Evolutionary conservation across 1,284 basidiomycete genomes (phyloP).

Genomic region (Melampsora americana): DNA sequence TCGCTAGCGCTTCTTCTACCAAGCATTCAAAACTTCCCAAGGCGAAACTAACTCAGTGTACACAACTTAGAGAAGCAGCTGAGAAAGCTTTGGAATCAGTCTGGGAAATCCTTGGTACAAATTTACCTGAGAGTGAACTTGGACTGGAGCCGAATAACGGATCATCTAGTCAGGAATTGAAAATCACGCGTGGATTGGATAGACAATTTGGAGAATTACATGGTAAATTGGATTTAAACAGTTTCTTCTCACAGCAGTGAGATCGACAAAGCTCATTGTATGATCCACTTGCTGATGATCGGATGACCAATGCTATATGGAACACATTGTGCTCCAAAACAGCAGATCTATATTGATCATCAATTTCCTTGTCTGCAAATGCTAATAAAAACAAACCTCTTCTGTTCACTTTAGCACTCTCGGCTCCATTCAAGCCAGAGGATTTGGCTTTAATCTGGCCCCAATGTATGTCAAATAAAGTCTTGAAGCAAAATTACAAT

Average conservation of each 20-base stretch:
- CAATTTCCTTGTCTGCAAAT: neutral
- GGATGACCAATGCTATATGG: neutral
- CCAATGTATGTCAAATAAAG: constrained; percentile 25
- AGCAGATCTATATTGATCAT: neutral
- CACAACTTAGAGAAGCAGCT: constrained; percentile 18
- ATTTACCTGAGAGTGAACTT: neutral
- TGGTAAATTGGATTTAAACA: constrained; percentile 20
- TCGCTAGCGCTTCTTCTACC: neutral
- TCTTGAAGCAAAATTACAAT: constrained; percentile 12
- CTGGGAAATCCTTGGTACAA: constrained; percentile 18
- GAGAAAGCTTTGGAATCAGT: constrained; percentile 19
- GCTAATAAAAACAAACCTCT: neutral
- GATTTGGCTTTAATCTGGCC: constrained; percentile 37
- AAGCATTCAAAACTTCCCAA: constrained; percentile 14
- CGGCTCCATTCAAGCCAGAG: constrained; percentile 27
- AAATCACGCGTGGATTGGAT: constrained; percentile 24
- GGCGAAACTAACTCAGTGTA: constrained; percentile 30
- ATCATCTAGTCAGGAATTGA: constrained; percentile 16
- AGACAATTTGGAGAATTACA: constrained; percentile 38
- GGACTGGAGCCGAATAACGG: no score
- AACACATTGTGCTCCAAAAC: no score
- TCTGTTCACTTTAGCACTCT: neutral
- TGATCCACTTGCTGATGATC: neutral
- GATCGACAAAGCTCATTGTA: neutral
- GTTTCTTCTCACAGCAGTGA: no score